Percentiles rank a stretch among this genome's conserved stretches.
These are phyloP conservation scores for Elongisporangium anandrum DNA, from an alignment of 352 stramenopile species.

Conservation along the genomic window DNA sequence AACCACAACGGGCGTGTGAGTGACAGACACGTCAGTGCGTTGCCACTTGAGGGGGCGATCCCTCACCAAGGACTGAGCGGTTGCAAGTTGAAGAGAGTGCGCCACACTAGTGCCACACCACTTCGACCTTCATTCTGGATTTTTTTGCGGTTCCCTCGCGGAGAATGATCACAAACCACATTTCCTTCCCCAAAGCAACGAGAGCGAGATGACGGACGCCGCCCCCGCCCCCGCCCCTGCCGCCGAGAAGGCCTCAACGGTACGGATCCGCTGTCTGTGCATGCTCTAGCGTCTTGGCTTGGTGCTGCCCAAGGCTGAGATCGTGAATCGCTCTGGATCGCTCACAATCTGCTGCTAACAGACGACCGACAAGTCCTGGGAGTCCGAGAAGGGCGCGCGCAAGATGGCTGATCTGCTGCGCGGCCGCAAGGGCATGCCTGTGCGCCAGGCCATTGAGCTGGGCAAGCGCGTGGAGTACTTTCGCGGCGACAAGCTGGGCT, in stretches of 20 bases:
- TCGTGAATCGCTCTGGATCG: background rate
- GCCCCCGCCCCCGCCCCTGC: too few species aligned
- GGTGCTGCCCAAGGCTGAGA: background rate
- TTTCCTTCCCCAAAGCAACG: background rate
- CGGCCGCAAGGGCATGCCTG: constrained; percentile 82
- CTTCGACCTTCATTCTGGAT: constrained; percentile 6
- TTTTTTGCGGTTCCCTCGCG: constrained; percentile 2
- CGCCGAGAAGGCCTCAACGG: background rate
- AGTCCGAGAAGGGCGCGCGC: constrained; percentile 67
- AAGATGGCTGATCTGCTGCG: constrained; percentile 84
- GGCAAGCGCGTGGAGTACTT: constrained; percentile 92
- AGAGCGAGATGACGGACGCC: background rate
- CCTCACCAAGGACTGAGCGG: background rate
- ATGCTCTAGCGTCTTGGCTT: background rate
- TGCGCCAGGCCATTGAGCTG: constrained; percentile 86
- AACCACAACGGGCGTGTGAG: constrained; percentile 3
- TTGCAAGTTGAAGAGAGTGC: background rate
- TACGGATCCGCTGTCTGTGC: background rate
- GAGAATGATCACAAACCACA: background rate
- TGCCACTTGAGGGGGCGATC: constrained; percentile 21
- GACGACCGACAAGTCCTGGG: constrained; percentile 55
- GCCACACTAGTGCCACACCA: background rate
- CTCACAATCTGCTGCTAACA: constrained; percentile 2
- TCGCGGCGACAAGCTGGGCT: constrained; percentile 84
- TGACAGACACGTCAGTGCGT: constrained; percentile 37